phyloP scores from a whole-genome alignment of 176 grass and related monocot genomes.

The Rhynchospora tenuis region DNA sequence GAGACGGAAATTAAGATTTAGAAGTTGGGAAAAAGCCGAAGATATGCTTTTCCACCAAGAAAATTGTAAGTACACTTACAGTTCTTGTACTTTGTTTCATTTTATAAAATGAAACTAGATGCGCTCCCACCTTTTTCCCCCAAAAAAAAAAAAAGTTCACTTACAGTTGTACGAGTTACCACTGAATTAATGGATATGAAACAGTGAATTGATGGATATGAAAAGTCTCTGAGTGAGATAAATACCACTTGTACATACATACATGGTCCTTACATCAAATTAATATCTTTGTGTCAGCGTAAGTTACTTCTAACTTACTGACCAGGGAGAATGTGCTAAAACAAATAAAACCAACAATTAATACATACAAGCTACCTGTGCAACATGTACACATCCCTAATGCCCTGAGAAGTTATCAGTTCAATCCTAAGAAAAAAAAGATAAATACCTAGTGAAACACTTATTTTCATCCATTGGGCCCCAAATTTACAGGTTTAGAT shows the following conservation, averaged over 20 bases:
- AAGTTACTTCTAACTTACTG: not conserved
- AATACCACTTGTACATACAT: not conserved
- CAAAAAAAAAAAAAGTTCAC: not conserved
- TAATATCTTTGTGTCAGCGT: not conserved
- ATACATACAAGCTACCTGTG: conserved; percentile 18
- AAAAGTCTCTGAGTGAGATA: not conserved
- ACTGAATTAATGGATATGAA: not conserved
- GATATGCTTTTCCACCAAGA: not conserved
- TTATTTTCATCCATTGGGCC: conserved; percentile 26
- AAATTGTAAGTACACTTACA: too few relatives aligned
- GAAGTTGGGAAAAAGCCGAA: not conserved
- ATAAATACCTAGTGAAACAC: conserved; percentile 18
- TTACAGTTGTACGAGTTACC: not conserved
- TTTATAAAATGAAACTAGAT: too few relatives aligned
- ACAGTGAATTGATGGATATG: not conserved
- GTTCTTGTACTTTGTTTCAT: too few relatives aligned
- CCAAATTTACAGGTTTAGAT: conserved; percentile 31
- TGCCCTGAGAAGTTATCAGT: not conserved
- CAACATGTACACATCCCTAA: conserved; percentile 9
- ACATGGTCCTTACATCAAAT: not conserved
- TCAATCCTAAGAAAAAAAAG: not conserved
- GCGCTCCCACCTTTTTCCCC: too few relatives aligned
- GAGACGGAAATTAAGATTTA: not conserved
- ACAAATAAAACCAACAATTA: not conserved
- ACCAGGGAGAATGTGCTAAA: not conserved